These are phyloP conservation scores for Fusarium albosuccineum DNA, from an alignment of 2,329 filamentous ascomycete species.

Conservation along the genomic window DNA sequence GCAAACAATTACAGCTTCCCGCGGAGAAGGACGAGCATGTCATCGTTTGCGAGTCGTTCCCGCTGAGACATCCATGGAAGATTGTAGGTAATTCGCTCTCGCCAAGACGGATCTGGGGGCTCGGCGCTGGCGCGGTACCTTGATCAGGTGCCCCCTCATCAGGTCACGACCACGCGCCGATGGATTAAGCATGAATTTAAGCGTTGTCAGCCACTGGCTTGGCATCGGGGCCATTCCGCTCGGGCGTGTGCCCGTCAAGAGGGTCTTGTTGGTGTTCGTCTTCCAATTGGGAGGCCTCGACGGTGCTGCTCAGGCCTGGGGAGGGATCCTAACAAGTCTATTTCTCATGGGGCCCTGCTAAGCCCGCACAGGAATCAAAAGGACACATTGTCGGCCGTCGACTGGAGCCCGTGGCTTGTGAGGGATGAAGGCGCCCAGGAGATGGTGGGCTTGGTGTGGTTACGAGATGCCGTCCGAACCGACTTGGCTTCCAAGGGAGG, in stretches of 20 bases:
- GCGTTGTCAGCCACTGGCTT: constrained; percentile 62
- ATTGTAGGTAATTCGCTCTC: constrained; percentile 13
- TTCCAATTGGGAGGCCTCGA: constrained; percentile 32
- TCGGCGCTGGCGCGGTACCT: constrained; percentile 30
- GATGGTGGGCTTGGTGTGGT: constrained; percentile 48
- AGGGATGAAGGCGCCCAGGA: constrained; percentile 37
- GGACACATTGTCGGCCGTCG: constrained; percentile 40
- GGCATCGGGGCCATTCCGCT: constrained; percentile 50
- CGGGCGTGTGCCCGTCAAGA: constrained; percentile 38
- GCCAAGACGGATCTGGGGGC: constrained; percentile 39
- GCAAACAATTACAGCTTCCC: constrained; percentile 2
- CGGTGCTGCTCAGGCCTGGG: constrained; percentile 10
- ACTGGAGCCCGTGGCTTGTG: constrained; percentile 44
- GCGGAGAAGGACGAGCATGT: constrained; percentile 18
- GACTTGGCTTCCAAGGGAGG: constrained; percentile 52
- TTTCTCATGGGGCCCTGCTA: constrained; percentile 13
- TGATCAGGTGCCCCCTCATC: constrained; percentile 41
- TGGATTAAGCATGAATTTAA: constrained; percentile 66
- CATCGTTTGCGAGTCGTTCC: constrained; percentile 7
- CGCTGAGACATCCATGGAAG: background rate
- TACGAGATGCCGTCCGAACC: constrained; percentile 55
- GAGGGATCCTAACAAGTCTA: background rate
- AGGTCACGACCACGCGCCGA: constrained; percentile 40
- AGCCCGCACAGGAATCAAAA: constrained; percentile 31
- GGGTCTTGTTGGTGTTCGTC: background rate